Conservation (phyloP, 139 green algal species). For the Picochlorum sp. region DNA sequence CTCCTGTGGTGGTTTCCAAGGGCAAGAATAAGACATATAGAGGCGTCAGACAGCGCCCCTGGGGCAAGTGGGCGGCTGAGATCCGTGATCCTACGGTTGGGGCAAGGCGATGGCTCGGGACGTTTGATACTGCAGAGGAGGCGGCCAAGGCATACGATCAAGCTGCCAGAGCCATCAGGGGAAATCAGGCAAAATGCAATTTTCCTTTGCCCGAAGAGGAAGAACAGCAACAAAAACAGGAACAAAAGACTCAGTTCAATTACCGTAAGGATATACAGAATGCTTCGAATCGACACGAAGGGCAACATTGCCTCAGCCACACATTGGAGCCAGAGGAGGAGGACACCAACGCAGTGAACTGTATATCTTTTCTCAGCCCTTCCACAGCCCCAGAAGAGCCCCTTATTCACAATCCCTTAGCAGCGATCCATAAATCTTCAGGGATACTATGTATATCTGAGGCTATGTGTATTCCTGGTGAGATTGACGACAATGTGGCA, state of each 20-base stretch:
- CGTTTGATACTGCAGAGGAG: constrained; percentile 92
- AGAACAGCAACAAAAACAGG: constrained; percentile 2
- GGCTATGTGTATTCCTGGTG: constrained; percentile 18
- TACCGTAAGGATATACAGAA: not conserved
- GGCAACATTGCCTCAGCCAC: not conserved
- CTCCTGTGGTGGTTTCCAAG: constrained; percentile 47
- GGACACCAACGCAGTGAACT: not conserved
- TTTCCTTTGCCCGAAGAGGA: constrained; percentile 55
- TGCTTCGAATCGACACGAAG: not conserved
- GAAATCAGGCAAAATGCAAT: constrained; percentile 75
- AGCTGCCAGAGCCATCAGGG: constrained; percentile 79
- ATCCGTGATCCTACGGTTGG: constrained; percentile 91
- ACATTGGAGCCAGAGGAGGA: not conserved
- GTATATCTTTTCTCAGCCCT: not conserved
- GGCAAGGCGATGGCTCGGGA: constrained; percentile 85
- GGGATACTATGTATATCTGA: constrained; percentile 13
- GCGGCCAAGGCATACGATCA: constrained; percentile 87
- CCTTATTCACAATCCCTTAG: constrained; percentile 14
- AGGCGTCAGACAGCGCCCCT: constrained; percentile 90
- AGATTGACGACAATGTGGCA: not conserved
- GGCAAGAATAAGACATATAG: constrained; percentile 79
- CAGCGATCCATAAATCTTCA: constrained; percentile 1
- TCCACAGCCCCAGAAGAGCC: constrained; percentile 1
- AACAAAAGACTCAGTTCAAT: not conserved
- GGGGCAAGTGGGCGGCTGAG: constrained; percentile 97